A percentile compares a stretch with the other conserved stretches of the same genome.
Conservation (phyloP, 371 early-diverging fungal genomes). For the Sporodiniella umbellata region DNA sequence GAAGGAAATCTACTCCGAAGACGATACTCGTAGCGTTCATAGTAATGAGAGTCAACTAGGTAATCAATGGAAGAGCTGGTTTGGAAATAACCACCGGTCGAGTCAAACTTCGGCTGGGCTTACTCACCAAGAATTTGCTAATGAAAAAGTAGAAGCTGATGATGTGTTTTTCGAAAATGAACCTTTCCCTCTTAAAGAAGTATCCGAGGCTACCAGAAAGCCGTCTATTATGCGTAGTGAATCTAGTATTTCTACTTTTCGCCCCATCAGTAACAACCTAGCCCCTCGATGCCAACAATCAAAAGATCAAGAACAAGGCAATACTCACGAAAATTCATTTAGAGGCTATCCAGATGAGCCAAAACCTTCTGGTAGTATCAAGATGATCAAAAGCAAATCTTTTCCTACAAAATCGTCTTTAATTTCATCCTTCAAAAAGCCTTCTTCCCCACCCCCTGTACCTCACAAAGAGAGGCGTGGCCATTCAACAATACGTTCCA, state of each 20-base stretch:
- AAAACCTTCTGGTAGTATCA: not conserved
- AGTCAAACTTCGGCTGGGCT: not conserved
- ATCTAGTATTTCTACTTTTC: conserved; percentile 26
- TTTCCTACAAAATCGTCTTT: conserved; percentile 27
- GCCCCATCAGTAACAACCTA: conserved; percentile 30
- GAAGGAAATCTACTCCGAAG: conserved; percentile 5
- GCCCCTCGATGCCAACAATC: conserved; percentile 21
- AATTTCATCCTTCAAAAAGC: conserved; percentile 3
- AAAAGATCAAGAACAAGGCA: not conserved
- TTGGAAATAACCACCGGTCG: conserved; percentile 4
- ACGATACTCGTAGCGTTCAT: not conserved
- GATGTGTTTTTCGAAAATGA: not conserved
- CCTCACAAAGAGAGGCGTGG: conserved; percentile 13
- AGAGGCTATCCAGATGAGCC: too few species aligned
- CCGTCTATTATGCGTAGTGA: conserved; percentile 19
- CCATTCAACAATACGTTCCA: conserved; percentile 34
- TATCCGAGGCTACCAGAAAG: not conserved
- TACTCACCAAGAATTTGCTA: conserved; percentile 7
- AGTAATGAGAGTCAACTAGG: conserved; percentile 1
- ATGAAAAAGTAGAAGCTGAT: conserved; percentile 19
- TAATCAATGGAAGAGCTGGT: conserved; percentile 21
- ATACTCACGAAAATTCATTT: too few species aligned
- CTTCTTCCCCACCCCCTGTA: conserved; percentile 11
- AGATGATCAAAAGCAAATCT: conserved; percentile 35
- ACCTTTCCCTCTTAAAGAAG: not conserved